Evolutionary conservation across 768 basidiomycete species (phyloP).

Genomic region (Leucogyrophana mollusca): DNA sequence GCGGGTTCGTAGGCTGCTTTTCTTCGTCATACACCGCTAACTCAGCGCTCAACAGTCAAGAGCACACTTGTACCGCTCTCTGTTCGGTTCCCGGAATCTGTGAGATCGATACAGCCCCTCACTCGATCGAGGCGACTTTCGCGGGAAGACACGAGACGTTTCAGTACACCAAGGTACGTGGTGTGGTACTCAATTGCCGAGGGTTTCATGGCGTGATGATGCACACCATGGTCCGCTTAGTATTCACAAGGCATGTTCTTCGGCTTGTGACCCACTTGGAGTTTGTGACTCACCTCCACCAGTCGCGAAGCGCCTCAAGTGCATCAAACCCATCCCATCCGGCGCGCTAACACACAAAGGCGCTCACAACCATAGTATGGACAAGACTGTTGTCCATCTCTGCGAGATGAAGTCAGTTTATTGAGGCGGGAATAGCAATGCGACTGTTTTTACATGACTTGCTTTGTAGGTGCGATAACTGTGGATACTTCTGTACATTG

Average conservation of each 20-base stretch:
- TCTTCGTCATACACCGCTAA: neutral
- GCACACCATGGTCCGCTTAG: constrained; percentile 22
- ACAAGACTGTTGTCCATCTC: constrained; percentile 47
- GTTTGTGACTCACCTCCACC: neutral
- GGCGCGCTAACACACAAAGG: constrained; percentile 44
- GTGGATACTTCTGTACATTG: constrained; percentile 58
- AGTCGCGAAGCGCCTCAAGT: constrained; percentile 53
- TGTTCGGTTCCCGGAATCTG: constrained; percentile 53
- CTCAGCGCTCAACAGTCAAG: constrained; percentile 36
- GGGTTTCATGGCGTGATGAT: neutral
- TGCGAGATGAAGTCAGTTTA: constrained; percentile 45
- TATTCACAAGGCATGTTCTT: constrained; percentile 48
- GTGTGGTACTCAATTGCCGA: neutral
- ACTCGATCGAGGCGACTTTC: constrained; percentile 62
- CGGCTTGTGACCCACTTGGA: neutral
- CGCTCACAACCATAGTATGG: constrained; percentile 46
- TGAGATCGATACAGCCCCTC: constrained; percentile 56
- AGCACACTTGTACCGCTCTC: constrained; percentile 42
- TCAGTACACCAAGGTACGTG: constrained; percentile 58
- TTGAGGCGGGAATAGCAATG: too few relatives aligned
- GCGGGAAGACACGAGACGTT: constrained; percentile 59
- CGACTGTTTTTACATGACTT: neutral
- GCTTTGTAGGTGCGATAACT: constrained; percentile 45
- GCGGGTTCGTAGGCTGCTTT: constrained; percentile 41
- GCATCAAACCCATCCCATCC: constrained; percentile 44